Conservation (phyloP, 2,329 filamentous ascomycete genomes). For the Calonectria multiphialidica region DNA sequence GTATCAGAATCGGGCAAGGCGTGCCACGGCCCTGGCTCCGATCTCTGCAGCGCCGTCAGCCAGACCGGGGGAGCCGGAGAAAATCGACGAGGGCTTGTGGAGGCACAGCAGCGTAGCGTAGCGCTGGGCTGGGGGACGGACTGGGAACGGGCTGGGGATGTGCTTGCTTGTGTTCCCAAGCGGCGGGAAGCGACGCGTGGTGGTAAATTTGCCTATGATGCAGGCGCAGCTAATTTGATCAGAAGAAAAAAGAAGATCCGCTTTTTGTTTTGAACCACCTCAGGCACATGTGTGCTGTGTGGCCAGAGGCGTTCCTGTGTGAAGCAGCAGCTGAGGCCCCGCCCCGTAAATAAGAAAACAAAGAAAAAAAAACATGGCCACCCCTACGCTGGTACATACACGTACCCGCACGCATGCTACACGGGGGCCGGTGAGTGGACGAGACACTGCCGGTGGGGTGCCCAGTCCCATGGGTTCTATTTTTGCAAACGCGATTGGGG, state of each 20-base stretch:
- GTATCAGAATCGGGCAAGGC: slow-evolving; percentile 9
- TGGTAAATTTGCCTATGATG: not conserved
- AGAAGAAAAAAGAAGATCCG: not conserved
- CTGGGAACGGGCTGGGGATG: not conserved
- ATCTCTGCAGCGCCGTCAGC: slow-evolving; percentile 13
- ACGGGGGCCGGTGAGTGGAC: not conserved
- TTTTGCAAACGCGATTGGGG: not conserved
- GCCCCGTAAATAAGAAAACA: slow-evolving; percentile 1
- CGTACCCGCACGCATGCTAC: not conserved
- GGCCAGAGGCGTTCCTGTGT: not conserved
- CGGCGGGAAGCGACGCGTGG: not conserved
- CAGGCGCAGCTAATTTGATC: not conserved
- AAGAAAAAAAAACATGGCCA: not conserved
- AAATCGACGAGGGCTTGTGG: not conserved
- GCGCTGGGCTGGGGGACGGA: too few species aligned
- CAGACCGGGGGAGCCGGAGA: not conserved
- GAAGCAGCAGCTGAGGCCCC: slow-evolving; percentile 20
- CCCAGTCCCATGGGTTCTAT: not conserved
- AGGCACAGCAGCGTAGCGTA: too few species aligned
- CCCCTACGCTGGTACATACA: not conserved
- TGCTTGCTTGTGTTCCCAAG: not conserved
- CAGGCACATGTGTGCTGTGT: not conserved
- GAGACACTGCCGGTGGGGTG: not conserved
- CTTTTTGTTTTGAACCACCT: not conserved
- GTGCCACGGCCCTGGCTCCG: slow-evolving; percentile 9